These are phyloP conservation scores for Stagonosporopsis vannaccii DNA, from an alignment of 2,329 filamentous ascomycete species.

Conservation along the genomic window DNA sequence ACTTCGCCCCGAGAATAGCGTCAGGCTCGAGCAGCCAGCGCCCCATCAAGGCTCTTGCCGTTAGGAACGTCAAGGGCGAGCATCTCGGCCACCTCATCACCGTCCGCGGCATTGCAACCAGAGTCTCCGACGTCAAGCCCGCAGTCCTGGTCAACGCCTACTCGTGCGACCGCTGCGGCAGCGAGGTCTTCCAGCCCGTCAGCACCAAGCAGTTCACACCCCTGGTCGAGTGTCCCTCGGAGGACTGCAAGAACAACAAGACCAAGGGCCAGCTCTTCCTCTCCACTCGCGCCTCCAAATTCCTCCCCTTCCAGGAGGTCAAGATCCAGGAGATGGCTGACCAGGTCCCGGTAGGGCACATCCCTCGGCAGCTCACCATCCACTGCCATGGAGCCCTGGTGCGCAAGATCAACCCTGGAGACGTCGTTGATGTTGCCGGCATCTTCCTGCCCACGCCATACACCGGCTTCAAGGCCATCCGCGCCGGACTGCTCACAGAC, in stretches of 20 bases:
- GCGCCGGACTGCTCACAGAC: constrained; percentile 93
- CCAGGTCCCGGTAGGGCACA: constrained; percentile 97
- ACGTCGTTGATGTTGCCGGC: constrained; percentile 91
- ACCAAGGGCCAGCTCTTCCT: constrained; percentile 92
- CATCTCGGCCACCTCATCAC: constrained; percentile 94
- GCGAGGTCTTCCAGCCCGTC: constrained; percentile 96
- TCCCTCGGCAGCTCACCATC: constrained; percentile 88
- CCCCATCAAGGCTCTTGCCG: constrained; percentile 74
- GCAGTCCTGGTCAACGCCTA: constrained; percentile 98
- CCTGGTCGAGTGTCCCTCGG: constrained; percentile 83
- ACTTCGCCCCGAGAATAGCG: constrained; percentile 90
- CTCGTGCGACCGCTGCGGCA: constrained; percentile 94
- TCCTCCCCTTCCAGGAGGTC: constrained; percentile 95
- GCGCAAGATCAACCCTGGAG: constrained; percentile 87
- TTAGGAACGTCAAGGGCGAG: constrained; percentile 90
- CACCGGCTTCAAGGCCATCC: constrained; percentile 98
- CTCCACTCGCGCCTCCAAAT: constrained; percentile 95
- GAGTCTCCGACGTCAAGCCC: constrained; percentile 97
- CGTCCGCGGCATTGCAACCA: constrained; percentile 89
- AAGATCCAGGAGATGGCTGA: constrained; percentile 99
- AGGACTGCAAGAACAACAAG: constrained; percentile 90
- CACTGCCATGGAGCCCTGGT: constrained; percentile 88
- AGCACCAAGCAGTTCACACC: constrained; percentile 90
- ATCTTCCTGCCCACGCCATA: constrained; percentile 98
- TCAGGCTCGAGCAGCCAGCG: constrained; percentile 69